These are phyloP conservation scores for Acrasis kona DNA, from an alignment of 78 protist genomes.

Conservation along the genomic window DNA sequence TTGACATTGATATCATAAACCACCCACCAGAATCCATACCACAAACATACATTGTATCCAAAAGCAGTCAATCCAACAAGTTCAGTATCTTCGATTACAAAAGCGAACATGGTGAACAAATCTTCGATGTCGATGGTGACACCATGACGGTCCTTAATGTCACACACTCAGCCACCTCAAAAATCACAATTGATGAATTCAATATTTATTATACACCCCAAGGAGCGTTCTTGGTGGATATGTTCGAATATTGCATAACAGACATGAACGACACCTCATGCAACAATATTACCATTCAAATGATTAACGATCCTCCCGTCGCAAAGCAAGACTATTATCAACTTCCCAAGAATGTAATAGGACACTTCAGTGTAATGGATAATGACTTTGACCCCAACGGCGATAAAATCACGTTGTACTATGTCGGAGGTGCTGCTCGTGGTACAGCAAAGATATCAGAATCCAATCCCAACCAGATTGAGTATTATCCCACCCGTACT, in stretches of 20 bases:
- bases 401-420: background rate
- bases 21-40: background rate
- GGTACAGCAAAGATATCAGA: background rate
- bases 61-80: background rate
- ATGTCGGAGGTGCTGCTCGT: background rate
- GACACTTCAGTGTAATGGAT: background rate
- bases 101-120: background rate
- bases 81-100: background rate
- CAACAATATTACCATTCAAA: too few relatives aligned
- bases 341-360: background rate
- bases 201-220: too few relatives aligned
- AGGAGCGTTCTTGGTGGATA: too few relatives aligned
- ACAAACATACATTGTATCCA: background rate
- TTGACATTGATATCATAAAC: background rate
- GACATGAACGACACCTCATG: too few relatives aligned
- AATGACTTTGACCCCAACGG: background rate
- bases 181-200: background rate
- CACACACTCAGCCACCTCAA: too few relatives aligned
- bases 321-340: too few relatives aligned
- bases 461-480: too few relatives aligned
- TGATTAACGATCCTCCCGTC: too few relatives aligned
- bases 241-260: too few relatives aligned
- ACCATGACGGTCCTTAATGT: background rate
- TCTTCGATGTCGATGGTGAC: background rate
- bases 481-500: too few relatives aligned